Evolutionary conservation across 176 grass and related monocot genomes (phyloP), one percentile per base, ranked within the genome.

Genomic region (Cenchrus americanus): DNA sequence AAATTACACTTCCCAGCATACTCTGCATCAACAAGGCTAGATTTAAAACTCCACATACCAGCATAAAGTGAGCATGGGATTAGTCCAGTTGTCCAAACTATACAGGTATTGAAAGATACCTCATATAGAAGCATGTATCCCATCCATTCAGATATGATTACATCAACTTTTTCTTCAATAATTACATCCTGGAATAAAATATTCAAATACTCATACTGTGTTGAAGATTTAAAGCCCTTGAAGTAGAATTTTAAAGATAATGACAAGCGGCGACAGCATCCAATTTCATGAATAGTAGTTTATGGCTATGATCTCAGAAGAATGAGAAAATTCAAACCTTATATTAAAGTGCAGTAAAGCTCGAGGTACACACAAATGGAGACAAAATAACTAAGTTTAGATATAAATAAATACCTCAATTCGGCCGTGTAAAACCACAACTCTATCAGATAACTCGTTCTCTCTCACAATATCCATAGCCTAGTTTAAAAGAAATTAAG

Each of bases 121-220:
- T 99, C 96, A 53, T 94, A 94, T 14, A 99, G 77, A 53, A 99
- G 96, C 87, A 99, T 94, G 81, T 96, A 99, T 23, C 97, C 97
- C 97, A 96, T 99, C 97, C 97, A 99, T 89, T 99, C 97, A 86
- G 97, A 99, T 92, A 99, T 82, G 60, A 99, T 99, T 69, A 99
- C 89, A 89, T 99, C 97, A 50, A 96, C 97, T 82, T 86, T 96
- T 87, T 99, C 97, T 89, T 89, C 87, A 89, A 99, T 99, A 27
- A 80, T 53, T 66, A 96, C 93, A 89, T 96, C 93, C 97, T 99
- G 81, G 51, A 83, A 83, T 86, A 44, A 14, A 62, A 78, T 57
- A 61, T 78, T 55, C 12, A 55, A 66, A 47, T 41, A 73, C 3
- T 81, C 24, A 73, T 71, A 30, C 40, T 75, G 43, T 21, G 65